Conservation (phyloP, 352 stramenopile genomes). For the Poterioochromonas sp. region DNA sequence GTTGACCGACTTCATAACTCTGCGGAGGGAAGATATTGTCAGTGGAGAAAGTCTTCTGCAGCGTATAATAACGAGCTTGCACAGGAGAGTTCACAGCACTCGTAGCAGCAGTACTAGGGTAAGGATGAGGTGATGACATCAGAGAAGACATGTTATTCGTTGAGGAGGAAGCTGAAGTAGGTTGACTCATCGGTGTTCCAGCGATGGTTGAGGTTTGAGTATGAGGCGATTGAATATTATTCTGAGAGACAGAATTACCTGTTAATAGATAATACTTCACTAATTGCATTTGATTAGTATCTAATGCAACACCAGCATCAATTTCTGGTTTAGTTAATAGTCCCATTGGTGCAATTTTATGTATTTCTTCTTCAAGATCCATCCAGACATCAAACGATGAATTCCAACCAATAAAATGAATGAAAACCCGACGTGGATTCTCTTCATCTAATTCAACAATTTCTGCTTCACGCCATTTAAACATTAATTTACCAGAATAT, state of each 20-base stretch:
- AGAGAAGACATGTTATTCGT: too few relatives aligned
- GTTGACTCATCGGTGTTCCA: too few relatives aligned
- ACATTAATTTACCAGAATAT: slow-evolving; percentile 10
- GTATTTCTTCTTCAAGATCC: slow-evolving; percentile 12
- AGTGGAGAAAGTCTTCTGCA: too few relatives aligned
- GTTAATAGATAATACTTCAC: not conserved
- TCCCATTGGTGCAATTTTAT: not conserved
- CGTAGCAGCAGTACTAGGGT: too few relatives aligned
- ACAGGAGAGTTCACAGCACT: too few relatives aligned
- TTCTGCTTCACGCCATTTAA: not conserved
- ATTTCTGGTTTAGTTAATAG: not conserved
- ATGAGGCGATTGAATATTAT: too few relatives aligned
- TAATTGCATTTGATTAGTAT: not conserved
- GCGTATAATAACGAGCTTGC: too few relatives aligned
- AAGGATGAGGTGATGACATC: too few relatives aligned
- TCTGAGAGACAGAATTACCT: not conserved
- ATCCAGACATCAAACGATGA: not conserved
- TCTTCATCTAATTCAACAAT: not conserved
- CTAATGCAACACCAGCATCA: not conserved
- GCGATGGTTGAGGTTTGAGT: too few relatives aligned
- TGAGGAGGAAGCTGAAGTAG: too few relatives aligned
- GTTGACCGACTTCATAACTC: too few relatives aligned
- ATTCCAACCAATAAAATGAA: slow-evolving; percentile 13
- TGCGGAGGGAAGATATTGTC: too few relatives aligned
- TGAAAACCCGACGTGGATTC: not conserved